Base-by-base conservation (phyloP, 768 basidiomycete species). In the Mycena vulgaris region DNA sequence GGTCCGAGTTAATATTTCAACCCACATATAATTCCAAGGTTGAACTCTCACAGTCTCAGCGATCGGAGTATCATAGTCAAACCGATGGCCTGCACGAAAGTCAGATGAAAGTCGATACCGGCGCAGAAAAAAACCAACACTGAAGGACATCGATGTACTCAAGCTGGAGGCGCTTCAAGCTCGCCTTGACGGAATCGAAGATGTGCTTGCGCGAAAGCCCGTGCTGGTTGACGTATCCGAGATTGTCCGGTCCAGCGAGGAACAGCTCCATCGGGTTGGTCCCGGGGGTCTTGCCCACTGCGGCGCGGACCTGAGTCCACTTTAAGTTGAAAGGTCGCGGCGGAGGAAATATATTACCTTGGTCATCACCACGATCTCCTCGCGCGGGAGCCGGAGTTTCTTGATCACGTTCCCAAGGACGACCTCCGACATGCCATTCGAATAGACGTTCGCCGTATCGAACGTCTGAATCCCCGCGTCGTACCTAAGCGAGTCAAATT, bases 71-170 rank as follows among this genome's bases (percentile, higher is more conserved):
- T 88, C 80, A 17, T 79, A 65, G 70, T 90, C 89, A 69, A 89
- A 89, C 8, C 89, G 83, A 75, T 89, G 87, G 74, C 86, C 86
- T 87, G 35, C 2, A 5, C 9, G 16, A 16, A 7, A 7, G 3
- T 47, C n/a, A 47, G 45, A n/a, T 7, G 23, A 3, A 19, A 13
- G n/a, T 7, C 17, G 47, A 9, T 23, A 45, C 80, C 79, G 67
- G 82, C 82, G 64, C 83, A 82, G 45, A 63, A 21, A 77, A 51
- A 30, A 2, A 76, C 83, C 63, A 71, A 86, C 91, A 92, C 81
- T 94, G 92, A 7, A 93, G 78, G 1, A 94, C 79, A 73, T 94
- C 94, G 74, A 95, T 84, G 70, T 94, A 93, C 57, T 94, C 93
- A 21, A 93, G 78, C 55, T 93, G 90, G 1, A 95, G 83, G 17